Evolutionary conservation across 2,329 filamentous ascomycete species (phyloP), one percentile per base, ranked within the genome.

Genomic region (Aureobasidium vineae): DNA sequence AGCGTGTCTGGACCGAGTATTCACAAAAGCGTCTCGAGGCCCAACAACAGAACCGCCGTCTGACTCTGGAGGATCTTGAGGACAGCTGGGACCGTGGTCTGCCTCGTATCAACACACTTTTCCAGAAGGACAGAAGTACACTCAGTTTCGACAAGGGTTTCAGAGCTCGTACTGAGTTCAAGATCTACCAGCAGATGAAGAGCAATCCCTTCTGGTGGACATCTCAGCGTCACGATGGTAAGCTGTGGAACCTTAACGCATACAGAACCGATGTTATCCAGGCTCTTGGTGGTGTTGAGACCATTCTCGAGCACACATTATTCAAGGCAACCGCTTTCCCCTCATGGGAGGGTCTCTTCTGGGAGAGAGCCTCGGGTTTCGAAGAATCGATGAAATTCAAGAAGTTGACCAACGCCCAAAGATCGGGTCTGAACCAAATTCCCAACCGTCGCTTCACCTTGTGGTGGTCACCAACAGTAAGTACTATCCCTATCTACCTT

Each of bases 131-230:
- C 73, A 86, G 95, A 73, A 97, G 92, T 77, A 99, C 95, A 0
- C 84, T 99, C 70, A 96, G 92, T 74, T 99, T 99, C 74, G 95
- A 99, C 81, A 99, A 99, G 80, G 95, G 95, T 65, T 99, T 98
- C 88, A 89, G 95, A 71, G 88, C 93, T 16, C 86, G 95, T 64
- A 92, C 94, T 13, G 95, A 99, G 77, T 99, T 99, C 83, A 99
- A 99, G 83, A 88, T 95, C 36, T 99, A 98, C 76, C 94, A 98
- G 77, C 83, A 98, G 68, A 98, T 99, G 94, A 97, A 96, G 86
- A 96, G 90, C 79, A 97, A 98, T 76, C 95, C 95, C 0, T 98
- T 98, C 83, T 97, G 93, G 92, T 99, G 95, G 95, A 99, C 95
- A 4, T 96, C 91, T 73, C 94, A 98, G 78, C 85, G 95, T 45